phyloP scores from a whole-genome alignment of 306 rosid genomes.

The Hippophae rhamnoides region DNA sequence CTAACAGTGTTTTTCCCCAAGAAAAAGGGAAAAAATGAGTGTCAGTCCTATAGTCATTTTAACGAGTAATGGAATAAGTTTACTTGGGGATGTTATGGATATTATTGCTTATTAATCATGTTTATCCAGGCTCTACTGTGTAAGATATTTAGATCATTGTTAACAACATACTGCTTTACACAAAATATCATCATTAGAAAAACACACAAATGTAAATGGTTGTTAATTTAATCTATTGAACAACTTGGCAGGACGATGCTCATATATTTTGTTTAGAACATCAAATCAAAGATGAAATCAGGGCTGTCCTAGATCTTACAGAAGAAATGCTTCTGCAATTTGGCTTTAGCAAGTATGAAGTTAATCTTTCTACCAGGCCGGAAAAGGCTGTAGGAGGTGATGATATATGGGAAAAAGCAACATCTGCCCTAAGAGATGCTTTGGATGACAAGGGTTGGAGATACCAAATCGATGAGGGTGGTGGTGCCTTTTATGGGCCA shows the following conservation, averaged over 20 bases:
- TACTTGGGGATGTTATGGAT: too few species aligned
- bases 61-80: too few species aligned
- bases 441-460: slow-evolving; percentile 86
- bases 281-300: slow-evolving; percentile 88
- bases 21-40: neutral
- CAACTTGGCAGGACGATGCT: slow-evolving; percentile 80
- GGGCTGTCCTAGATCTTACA: slow-evolving; percentile 90
- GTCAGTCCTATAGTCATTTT: too few species aligned
- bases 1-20: neutral
- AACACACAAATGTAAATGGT: neutral
- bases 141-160: neutral
- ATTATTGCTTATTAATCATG: too few species aligned
- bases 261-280: slow-evolving; percentile 90
- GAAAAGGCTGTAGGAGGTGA: slow-evolving; percentile 82
- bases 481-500: slow-evolving; percentile 98
- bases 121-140: too few species aligned
- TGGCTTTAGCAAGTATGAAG: slow-evolving; percentile 86
- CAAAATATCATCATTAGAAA: slow-evolving; percentile 3
- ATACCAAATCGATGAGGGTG: slow-evolving; percentile 89
- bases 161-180: neutral
- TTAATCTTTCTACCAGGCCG: slow-evolving; percentile 91
- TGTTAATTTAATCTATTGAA: slow-evolving; percentile 19
- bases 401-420: slow-evolving; percentile 85
- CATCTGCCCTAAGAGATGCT: slow-evolving; percentile 78
- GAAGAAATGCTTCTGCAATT: slow-evolving; percentile 69